These are phyloP conservation scores for Quambalaria eucalypti DNA, from an alignment of 1,284 basidiomycete genomes.

Conservation along the genomic window DNA sequence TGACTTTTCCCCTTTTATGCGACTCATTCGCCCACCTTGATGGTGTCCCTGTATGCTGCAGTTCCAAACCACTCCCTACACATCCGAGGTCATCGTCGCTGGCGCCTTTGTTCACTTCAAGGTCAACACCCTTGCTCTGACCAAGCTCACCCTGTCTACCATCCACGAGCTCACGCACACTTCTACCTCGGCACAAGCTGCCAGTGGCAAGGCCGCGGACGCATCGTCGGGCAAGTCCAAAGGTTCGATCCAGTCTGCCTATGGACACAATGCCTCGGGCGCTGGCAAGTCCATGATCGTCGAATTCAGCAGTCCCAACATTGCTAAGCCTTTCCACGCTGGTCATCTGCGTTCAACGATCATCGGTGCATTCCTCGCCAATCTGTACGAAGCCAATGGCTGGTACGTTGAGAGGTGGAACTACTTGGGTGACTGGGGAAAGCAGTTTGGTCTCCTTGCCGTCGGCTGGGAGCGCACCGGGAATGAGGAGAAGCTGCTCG, in stretches of 20 bases:
- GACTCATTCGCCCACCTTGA: too few relatives aligned
- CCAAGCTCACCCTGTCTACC: slow-evolving; percentile 68
- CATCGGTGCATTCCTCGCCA: slow-evolving; percentile 86
- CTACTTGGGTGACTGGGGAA: slow-evolving; percentile 58
- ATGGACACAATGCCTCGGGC: slow-evolving; percentile 41
- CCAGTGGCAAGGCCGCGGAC: slow-evolving; percentile 12
- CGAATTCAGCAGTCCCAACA: slow-evolving; percentile 92
- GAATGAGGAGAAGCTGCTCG: slow-evolving; percentile 68
- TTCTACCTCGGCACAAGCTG: slow-evolving; percentile 2
- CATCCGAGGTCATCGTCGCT: slow-evolving; percentile 17
- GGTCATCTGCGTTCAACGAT: slow-evolving; percentile 95
- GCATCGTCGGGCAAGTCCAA: slow-evolving; percentile 8
- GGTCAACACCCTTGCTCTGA: slow-evolving; percentile 54
- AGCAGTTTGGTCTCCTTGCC: slow-evolving; percentile 63
- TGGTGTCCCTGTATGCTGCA: too few relatives aligned
- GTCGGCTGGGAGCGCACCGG: slow-evolving; percentile 89
- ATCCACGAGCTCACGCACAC: slow-evolving; percentile 64
- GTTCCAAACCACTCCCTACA: slow-evolving; percentile 37
- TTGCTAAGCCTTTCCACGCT: slow-evolving; percentile 97
- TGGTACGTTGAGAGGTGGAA: slow-evolving; percentile 88
- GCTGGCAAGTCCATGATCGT: slow-evolving; percentile 49
- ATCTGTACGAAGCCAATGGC: slow-evolving; percentile 83
- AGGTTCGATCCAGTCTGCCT: slow-evolving; percentile 6
- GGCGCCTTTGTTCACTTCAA: slow-evolving; percentile 40
- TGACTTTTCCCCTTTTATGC: neutral